Percentiles rank a stretch among this genome's conserved stretches.
phyloP scores from a whole-genome alignment of 129 eudicot species.

The Solidago caesia region DNA sequence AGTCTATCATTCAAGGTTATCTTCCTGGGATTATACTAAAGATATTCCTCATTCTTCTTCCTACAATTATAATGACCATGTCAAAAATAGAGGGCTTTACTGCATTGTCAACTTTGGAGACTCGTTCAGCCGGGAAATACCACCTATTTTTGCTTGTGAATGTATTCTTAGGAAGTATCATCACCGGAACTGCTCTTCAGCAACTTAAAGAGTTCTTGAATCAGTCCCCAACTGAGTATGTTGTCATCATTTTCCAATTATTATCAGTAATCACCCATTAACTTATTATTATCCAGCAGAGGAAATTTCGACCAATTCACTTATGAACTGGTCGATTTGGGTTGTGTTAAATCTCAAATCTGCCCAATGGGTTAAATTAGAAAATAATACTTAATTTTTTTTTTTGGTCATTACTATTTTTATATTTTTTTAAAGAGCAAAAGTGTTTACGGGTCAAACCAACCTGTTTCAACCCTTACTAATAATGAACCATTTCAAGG shows the following conservation, averaged over 20 bases:
- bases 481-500: background rate
- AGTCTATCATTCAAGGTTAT: constrained; percentile 81
- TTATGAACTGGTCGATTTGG: background rate
- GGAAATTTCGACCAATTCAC: background rate
- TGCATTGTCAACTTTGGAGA: constrained; percentile 70
- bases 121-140: constrained; percentile 79
- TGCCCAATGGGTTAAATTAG: background rate
- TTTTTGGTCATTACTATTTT: too few species aligned
- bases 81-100: constrained; percentile 85
- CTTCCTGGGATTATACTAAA: constrained; percentile 87
- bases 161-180: constrained; percentile 88
- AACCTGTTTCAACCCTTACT: background rate
- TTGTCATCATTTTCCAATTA: background rate
- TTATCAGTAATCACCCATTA: background rate
- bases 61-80: constrained; percentile 80
- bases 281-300: background rate
- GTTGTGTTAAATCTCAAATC: background rate
- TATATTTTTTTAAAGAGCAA: too few species aligned
- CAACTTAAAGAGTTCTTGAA: constrained; percentile 69
- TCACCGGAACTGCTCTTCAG: constrained; percentile 88
- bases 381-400: background rate
- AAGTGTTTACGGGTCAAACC: background rate
- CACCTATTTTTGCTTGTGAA: constrained; percentile 80
- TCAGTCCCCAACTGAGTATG: constrained; percentile 83
- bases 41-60: constrained; percentile 79